Evolutionary conservation across 495 filamentous ascomycete genomes (phyloP), one percentile per base, ranked within the genome.

Genomic region (Aspergillus bertholletiae): DNA sequence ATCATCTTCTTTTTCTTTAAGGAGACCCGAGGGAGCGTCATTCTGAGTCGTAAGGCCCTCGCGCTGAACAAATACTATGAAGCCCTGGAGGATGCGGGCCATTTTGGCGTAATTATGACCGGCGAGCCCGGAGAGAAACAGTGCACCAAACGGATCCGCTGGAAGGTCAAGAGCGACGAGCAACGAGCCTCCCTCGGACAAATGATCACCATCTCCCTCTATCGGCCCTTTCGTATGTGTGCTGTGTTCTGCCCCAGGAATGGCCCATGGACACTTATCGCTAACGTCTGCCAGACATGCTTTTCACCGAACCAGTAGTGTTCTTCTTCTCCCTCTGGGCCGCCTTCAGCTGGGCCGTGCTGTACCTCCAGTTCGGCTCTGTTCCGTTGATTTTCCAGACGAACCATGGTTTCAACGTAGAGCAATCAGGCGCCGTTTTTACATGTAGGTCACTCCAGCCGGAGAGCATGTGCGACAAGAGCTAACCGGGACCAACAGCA

Each of bases 321-420:
- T 96, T 96, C 74, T 96, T 88, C 75, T 97, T 96, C 70, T 92
- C 88, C 21, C 74, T 95, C 13, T 97, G 93, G 93, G 84, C 89
- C 5, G 77, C 90, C 7, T 96, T 97, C 69, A 85, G 83, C 46
- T 97, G 92, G 93, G 92, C 87, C 2, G 82, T 95, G 0, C 79
- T 97, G 0, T 97, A 96, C 69, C 76, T 97, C 23, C 88, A 86
- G 27, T 92, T 94, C 59, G 79, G 81, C 27, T 86, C 84, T 5
- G 80, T 97, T 23, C 90, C 92, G 0, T 76, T 93, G 12, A 84
- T 96, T 50, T 96, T 94, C 70, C 54, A 65, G 17, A 81, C 74
- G 5, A 87, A 84, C 48, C 84, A 96, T 64, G 65, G 69, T 50
- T 95, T 94, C 71, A 81, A 73, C 51, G 70, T 84, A 21, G 77